Conservation (phyloP, 148 eudicot species). For the Suaeda aralocaspica region DNA sequence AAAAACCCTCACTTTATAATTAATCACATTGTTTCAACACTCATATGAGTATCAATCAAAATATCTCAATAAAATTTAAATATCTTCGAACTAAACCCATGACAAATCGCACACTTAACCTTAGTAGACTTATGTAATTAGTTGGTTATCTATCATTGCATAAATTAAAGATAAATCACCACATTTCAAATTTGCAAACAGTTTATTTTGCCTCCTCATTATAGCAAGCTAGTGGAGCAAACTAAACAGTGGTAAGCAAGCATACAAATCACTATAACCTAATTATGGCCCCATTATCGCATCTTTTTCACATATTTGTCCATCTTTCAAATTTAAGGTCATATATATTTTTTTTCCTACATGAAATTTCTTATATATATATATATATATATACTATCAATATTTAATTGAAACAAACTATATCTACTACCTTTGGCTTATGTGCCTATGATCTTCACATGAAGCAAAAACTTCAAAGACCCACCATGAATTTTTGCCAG, state of each 20-base stretch:
- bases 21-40: too few species aligned
- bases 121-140: background rate
- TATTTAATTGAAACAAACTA: background rate
- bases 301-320: background rate
- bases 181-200: background rate
- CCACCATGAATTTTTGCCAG: conserved; percentile 10
- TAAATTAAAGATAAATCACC: too few species aligned
- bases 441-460: background rate
- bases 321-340: background rate
- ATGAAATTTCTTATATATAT: background rate
- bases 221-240: background rate
- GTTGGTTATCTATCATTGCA: too few species aligned
- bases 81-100: too few species aligned
- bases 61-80: too few species aligned
- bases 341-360: background rate
- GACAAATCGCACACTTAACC: too few species aligned
- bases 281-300: conserved; percentile 4
- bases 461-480: conserved; percentile 5
- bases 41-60: too few species aligned
- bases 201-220: background rate
- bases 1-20: too few species aligned
- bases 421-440: background rate
- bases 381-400: background rate
- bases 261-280: background rate
- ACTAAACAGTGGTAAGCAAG: conserved; percentile 7